Base-by-base conservation (phyloP, 257 asterid genomes). In the Solanum peruvianum region DNA sequence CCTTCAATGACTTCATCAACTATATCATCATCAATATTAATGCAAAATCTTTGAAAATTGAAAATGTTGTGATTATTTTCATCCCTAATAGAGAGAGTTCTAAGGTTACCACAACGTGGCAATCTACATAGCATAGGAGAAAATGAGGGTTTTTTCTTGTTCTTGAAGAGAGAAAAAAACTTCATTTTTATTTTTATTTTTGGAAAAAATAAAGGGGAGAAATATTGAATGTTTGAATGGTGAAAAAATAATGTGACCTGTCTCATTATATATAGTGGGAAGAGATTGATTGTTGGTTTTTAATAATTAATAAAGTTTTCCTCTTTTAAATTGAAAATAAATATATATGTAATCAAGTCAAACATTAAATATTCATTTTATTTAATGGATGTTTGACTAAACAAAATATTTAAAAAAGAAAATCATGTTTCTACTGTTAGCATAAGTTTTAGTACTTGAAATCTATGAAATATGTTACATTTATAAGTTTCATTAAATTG, bases 11-110 rank as follows among this genome's bases (percentile, higher is more conserved):
- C 90, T 9, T 89, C 91, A 77, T 89, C 86, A 7, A 83, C 60
- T 2, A 73, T 37, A 29, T 21, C 25, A 21, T 89, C 72, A 27
- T 66, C 87, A 67, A 27, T 39, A 85, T 88, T 72, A 81, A 80
- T 82, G 33, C 45, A 85, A 64, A 83, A 80, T 18, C 91, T 89
- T 67, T 87, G 90, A 33, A 88, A 64, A 75, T 88, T 91, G 91
- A 82, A 87, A 49, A 91, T 87, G 45, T 77, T 52, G 18, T 83
- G 66, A 78, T 81, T 39, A 78, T 85, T 58, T 64, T 33, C 60
- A 7, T 87, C 84, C 6, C 94, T 90, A 91, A 93, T 93, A 42
- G 95, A 94, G 60, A 88, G 93, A 60, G 97, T 93, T 62, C 87
- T 89, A 2, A 91, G 94, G 83, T 25, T 88, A 88, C 62, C 88